These are phyloP conservation scores for Rhytidhysteron rufulum DNA, from an alignment of 2,329 filamentous ascomycete genomes.

Conservation along the genomic window DNA sequence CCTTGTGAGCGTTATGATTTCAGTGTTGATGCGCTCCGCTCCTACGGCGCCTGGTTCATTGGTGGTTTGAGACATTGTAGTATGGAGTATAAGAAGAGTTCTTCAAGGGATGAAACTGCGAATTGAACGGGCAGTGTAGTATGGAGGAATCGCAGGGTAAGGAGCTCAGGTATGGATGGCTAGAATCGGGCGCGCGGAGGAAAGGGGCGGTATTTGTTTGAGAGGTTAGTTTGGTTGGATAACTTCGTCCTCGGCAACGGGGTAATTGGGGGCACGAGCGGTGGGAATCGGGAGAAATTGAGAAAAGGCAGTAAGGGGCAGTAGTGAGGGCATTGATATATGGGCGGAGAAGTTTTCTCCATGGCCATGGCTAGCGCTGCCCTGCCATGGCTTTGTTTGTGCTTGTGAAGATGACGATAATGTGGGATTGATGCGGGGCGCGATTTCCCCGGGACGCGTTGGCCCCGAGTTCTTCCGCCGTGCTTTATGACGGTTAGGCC, in stretches of 20 bases:
- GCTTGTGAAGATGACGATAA: constrained; percentile 21
- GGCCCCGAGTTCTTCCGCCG: constrained; percentile 21
- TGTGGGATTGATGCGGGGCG: constrained; percentile 16
- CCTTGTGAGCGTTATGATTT: constrained; percentile 92
- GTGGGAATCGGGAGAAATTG: constrained; percentile 7
- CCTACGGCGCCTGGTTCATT: constrained; percentile 51
- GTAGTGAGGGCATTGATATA: neutral
- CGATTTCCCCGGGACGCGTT: constrained; percentile 10
- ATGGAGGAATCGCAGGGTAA: too few species aligned
- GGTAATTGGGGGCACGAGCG: constrained; percentile 22
- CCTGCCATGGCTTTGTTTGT: constrained; percentile 21
- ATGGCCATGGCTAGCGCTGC: constrained; percentile 7
- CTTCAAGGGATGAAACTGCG: too few species aligned
- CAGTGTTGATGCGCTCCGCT: constrained; percentile 82
- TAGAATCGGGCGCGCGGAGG: constrained; percentile 36
- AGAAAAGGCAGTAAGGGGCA: constrained; percentile 6
- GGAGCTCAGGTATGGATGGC: constrained; percentile 30
- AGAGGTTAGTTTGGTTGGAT: constrained; percentile 21
- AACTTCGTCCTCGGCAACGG: constrained; percentile 27
- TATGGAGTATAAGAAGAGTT: too few species aligned
- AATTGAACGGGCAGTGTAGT: too few species aligned
- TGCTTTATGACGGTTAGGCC: constrained; percentile 7
- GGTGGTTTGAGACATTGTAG: too few species aligned
- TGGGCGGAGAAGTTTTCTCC: constrained; percentile 1
- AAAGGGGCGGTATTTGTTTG: constrained; percentile 30